phyloP scores from a whole-genome alignment of 108 stramenopile species.

The Cyclotella atomus region DNA sequence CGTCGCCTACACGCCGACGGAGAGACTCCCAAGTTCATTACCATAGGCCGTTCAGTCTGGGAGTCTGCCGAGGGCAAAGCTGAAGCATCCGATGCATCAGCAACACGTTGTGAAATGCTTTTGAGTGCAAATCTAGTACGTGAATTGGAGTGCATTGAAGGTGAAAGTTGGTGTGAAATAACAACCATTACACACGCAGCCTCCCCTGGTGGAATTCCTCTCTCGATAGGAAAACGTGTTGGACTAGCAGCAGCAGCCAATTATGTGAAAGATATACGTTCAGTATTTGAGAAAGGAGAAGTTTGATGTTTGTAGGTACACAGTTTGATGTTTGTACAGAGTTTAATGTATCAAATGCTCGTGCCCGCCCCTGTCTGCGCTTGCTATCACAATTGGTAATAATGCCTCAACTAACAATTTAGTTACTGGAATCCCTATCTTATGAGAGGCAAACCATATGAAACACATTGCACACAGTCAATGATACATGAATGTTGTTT shows the following conservation, averaged over 20 bases:
- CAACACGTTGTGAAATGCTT: constrained; percentile 54
- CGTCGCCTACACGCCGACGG: constrained; percentile 35
- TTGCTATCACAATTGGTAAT: no score
- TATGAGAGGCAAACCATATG: no score
- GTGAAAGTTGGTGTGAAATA: constrained; percentile 42
- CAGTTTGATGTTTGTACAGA: neutral
- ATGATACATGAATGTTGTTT: neutral
- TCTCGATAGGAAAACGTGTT: constrained; percentile 43
- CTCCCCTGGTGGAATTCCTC: constrained; percentile 40
- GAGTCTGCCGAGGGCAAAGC: constrained; percentile 49
- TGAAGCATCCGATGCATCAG: constrained; percentile 21
- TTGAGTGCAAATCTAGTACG: constrained; percentile 51
- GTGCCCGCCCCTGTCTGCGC: no score
- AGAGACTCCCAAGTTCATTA: constrained; percentile 35
- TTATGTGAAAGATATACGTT: constrained; percentile 60
- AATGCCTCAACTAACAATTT: no score
- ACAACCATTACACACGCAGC: constrained; percentile 50
- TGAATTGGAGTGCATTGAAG: constrained; percentile 17
- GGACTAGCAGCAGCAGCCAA: constrained; percentile 45
- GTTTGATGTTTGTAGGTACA: neutral
- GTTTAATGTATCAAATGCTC: no score
- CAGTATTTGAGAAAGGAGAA: constrained; percentile 34
- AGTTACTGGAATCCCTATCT: no score
- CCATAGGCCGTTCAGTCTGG: constrained; percentile 52
- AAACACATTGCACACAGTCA: no score